Evolutionary conservation across 345 rosid species (phyloP).

Genomic region (Combretum micranthum): DNA sequence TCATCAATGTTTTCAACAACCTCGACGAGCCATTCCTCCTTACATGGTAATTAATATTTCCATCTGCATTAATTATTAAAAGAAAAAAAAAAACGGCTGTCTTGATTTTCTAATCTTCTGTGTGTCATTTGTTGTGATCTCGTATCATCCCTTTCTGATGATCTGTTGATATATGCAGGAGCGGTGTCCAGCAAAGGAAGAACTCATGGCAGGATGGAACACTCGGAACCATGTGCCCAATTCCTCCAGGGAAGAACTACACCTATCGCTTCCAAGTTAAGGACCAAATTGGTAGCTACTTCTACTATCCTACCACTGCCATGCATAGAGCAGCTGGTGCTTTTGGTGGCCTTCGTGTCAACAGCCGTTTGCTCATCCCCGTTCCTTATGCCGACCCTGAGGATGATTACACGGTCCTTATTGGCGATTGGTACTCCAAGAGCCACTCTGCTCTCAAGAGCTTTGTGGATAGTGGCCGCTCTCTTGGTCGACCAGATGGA

Average conservation of each 20-base stretch:
- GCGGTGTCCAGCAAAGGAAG: constrained; percentile 15
- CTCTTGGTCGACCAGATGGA: too few species aligned
- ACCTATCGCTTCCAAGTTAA: constrained; percentile 24
- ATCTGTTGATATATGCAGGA: constrained; percentile 5
- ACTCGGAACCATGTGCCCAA: constrained; percentile 22
- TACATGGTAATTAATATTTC: constrained; percentile 5
- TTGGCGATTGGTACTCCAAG: constrained; percentile 18
- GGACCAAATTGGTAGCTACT: constrained; percentile 24
- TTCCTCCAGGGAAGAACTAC: constrained; percentile 16
- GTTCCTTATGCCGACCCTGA: constrained; percentile 16
- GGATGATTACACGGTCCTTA: constrained; percentile 15
- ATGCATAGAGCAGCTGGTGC: constrained; percentile 13
- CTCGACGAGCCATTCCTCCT: constrained; percentile 15
- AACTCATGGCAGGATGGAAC: constrained; percentile 24
- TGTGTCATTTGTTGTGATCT: too few species aligned
- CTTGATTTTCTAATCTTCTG: too few species aligned
- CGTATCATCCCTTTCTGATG: too few species aligned
- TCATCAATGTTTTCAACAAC: constrained; percentile 19
- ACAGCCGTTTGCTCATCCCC: constrained; percentile 14
- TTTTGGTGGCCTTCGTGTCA: constrained; percentile 16
- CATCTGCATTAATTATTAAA: too few species aligned
- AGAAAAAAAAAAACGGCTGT: too few species aligned
- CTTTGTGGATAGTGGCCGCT: too few species aligned
- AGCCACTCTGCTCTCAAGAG: too few species aligned
- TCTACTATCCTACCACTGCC: constrained; percentile 12